phyloP scores from a whole-genome alignment of 2,329 filamentous ascomycete genomes.

The Waltergamsia citrina region DNA sequence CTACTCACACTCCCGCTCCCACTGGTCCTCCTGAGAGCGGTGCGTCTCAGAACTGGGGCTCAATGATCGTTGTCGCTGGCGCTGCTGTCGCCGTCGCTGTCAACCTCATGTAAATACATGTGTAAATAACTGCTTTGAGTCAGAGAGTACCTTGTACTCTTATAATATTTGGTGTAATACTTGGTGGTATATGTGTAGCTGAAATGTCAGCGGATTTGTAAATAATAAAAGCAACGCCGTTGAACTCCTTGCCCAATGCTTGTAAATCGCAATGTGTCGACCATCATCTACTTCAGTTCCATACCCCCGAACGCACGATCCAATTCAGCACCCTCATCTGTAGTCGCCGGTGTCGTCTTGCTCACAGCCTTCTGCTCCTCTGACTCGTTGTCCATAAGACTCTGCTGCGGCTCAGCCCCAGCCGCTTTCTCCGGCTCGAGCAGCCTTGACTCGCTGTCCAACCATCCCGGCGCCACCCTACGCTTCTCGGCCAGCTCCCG shows the following conservation, averaged over 20 bases:
- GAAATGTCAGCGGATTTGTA: background rate
- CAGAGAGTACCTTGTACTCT: background rate
- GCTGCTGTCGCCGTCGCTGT: constrained; percentile 4
- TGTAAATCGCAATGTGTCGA: no score
- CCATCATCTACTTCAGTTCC: constrained; percentile 17
- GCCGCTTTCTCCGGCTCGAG: constrained; percentile 53
- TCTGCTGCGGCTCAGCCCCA: background rate
- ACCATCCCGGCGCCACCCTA: constrained; percentile 69
- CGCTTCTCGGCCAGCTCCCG: constrained; percentile 72
- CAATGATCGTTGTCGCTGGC: constrained; percentile 6
- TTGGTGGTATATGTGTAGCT: background rate
- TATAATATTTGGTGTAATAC: background rate
- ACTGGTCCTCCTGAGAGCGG: constrained; percentile 4
- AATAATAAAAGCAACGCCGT: background rate
- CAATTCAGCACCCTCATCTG: constrained; percentile 44
- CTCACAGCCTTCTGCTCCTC: constrained; percentile 15
- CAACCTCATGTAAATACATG: constrained; percentile 9
- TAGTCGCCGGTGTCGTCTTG: constrained; percentile 9
- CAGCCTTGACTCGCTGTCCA: constrained; percentile 63
- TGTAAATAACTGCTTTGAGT: no score
- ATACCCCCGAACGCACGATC: constrained; percentile 48
- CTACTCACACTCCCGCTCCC: constrained; percentile 3
- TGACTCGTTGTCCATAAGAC: constrained; percentile 7
- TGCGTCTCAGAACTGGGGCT: constrained; percentile 5
- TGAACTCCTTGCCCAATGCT: background rate